Percentiles rank a stretch among this genome's conserved stretches.
Conservation (phyloP, 1,284 basidiomycete species). For the Melampsora americana region DNA sequence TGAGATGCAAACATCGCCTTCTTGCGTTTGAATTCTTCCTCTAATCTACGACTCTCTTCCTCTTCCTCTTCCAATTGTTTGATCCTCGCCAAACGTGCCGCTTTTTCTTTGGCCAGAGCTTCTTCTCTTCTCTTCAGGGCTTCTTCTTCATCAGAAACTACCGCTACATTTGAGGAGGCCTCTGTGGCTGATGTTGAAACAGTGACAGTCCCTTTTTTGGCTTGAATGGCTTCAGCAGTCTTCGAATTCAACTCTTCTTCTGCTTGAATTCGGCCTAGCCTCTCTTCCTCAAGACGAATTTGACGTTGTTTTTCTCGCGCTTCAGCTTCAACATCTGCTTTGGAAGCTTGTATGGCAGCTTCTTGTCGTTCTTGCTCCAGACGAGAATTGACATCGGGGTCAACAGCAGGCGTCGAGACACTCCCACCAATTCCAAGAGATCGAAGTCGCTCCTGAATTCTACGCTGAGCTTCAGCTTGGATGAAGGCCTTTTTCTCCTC, state of each 20-base stretch:
- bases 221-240: constrained; percentile 56
- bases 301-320: constrained; percentile 60
- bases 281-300: constrained; percentile 67
- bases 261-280: constrained; percentile 45
- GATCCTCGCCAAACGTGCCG: constrained; percentile 50
- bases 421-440: constrained; percentile 72
- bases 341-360: constrained; percentile 52
- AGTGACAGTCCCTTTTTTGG: neutral
- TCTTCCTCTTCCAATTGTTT: constrained; percentile 56
- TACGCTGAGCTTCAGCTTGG: constrained; percentile 74
- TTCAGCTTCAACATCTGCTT: constrained; percentile 71
- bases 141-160: constrained; percentile 69
- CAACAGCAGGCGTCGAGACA: constrained; percentile 58
- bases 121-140: constrained; percentile 67
- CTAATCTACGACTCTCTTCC: constrained; percentile 67
- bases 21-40: constrained; percentile 52
- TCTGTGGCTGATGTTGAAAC: neutral
- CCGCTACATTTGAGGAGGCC: constrained; percentile 42
- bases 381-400: constrained; percentile 49
- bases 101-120: constrained; percentile 69
- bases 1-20: constrained; percentile 52
- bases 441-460: constrained; percentile 80
- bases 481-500: constrained; percentile 79
- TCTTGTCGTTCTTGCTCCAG: constrained; percentile 52
- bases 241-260: constrained; percentile 57